phyloP scores from a whole-genome alignment of 345 rosid genomes.

The Brassica incana region DNA sequence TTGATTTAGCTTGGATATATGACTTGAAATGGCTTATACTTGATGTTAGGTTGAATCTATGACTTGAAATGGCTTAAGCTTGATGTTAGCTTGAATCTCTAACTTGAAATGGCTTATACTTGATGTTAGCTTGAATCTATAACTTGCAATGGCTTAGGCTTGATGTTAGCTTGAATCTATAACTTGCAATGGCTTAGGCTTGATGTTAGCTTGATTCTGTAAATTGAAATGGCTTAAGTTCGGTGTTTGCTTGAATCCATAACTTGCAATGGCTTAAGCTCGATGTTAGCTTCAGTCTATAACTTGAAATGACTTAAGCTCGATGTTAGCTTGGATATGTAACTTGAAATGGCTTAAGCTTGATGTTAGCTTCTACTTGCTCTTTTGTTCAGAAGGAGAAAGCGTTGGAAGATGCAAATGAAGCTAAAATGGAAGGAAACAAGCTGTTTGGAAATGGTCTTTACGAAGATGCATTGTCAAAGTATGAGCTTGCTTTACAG shows the following conservation, averaged over 20 bases:
- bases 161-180: background rate
- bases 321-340: background rate
- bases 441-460: conserved; percentile 56
- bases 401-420: conserved; percentile 58
- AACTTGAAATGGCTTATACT: background rate
- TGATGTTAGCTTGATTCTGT: background rate
- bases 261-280: background rate
- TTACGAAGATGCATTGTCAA: conserved; percentile 70
- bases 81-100: background rate
- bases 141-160: background rate
- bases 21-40: background rate
- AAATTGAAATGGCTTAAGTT: background rate
- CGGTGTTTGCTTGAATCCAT: background rate
- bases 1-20: background rate
- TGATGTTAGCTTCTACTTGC: background rate
- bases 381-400: conserved; percentile 42
- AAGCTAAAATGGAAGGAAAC: conserved; percentile 79
- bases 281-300: too few relatives aligned
- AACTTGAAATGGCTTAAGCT: background rate
- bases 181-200: background rate
- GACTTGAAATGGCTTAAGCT: background rate
- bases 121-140: background rate
- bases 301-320: background rate
- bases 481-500: conserved; percentile 66
- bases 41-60: background rate